phyloP scores from a whole-genome alignment of 2,329 filamentous ascomycete genomes.

The Aspergillus calidoustus region DNA sequence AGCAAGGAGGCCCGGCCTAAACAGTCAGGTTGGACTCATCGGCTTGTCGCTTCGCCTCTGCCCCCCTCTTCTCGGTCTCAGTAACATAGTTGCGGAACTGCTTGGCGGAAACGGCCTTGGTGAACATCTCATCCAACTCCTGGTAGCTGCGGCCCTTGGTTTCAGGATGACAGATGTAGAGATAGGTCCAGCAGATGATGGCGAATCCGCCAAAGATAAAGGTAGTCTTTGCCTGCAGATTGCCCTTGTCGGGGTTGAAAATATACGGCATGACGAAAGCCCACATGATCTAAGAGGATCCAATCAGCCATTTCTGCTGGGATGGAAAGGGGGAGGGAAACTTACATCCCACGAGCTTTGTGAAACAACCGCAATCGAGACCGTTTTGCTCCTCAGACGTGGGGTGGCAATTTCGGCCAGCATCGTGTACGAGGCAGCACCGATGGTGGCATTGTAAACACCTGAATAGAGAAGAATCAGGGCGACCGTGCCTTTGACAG shows the following conservation, averaged over 20 bases:
- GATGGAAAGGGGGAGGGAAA: no score
- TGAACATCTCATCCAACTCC: conserved; percentile 40
- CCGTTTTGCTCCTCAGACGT: conserved; percentile 17
- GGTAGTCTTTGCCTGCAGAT: conserved; percentile 33
- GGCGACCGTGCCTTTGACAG: conserved; percentile 14
- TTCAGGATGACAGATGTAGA: conserved; percentile 33
- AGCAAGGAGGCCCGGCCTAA: no score
- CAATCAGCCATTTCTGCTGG: no score
- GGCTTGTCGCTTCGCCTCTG: no score
- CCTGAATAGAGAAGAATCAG: conserved; percentile 19
- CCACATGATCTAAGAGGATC: conserved; percentile 4
- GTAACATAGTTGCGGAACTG: conserved; percentile 16
- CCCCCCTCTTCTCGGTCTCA: not conserved
- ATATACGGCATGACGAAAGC: conserved; percentile 20
- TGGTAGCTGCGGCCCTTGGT: conserved; percentile 31
- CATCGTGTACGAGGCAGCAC: conserved; percentile 16
- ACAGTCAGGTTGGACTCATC: no score
- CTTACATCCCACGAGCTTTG: no score
- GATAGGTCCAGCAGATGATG: conserved; percentile 26
- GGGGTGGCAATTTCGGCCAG: conserved; percentile 17
- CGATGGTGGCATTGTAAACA: conserved; percentile 18
- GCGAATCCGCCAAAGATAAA: conserved; percentile 34
- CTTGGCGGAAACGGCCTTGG: conserved; percentile 22
- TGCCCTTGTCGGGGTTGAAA: conserved; percentile 22
- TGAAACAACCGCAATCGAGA: conserved; percentile 2